A percentile compares a stretch with the other conserved stretches of the same genome.
These are phyloP conservation scores for Eucalyptus regnans DNA, from an alignment of 345 rosid genomes.

Conservation along the genomic window DNA sequence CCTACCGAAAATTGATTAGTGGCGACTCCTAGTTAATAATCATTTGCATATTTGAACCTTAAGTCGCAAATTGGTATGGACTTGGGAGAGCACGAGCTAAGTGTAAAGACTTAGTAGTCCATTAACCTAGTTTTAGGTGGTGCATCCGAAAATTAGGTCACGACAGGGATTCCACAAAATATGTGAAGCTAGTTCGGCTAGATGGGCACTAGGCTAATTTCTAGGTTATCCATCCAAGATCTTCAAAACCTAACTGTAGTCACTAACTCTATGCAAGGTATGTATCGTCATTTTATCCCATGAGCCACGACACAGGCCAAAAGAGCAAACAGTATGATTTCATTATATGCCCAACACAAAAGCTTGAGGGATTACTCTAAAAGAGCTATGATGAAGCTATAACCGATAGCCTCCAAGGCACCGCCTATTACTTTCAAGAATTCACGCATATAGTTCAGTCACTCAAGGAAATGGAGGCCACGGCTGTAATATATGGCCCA, in stretches of 20 bases:
- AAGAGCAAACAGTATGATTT: neutral
- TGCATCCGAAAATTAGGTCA: no score
- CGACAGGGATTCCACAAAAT: neutral
- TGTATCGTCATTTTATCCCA: neutral
- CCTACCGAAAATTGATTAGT: no score
- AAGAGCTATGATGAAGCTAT: neutral
- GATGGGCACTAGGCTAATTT: neutral
- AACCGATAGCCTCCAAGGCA: neutral
- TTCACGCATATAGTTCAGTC: neutral
- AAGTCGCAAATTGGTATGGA: no score
- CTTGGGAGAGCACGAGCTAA: no score
- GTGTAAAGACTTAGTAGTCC: no score
- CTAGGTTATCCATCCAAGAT: neutral
- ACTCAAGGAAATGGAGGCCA: neutral
- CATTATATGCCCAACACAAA: neutral
- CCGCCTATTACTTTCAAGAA: neutral
- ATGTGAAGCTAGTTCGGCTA: neutral
- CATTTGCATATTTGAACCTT: no score
- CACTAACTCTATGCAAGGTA: neutral
- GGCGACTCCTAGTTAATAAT: no score
- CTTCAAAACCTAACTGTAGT: neutral
- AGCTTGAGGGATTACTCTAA: neutral
- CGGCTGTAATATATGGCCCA: no score
- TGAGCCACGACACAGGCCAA: neutral
- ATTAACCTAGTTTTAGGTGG: no score